Evolutionary conservation across 2,329 filamentous ascomycete species (phyloP), one percentile per base, ranked within the genome.

Genomic region (Fusarium fracticaudum): DNA sequence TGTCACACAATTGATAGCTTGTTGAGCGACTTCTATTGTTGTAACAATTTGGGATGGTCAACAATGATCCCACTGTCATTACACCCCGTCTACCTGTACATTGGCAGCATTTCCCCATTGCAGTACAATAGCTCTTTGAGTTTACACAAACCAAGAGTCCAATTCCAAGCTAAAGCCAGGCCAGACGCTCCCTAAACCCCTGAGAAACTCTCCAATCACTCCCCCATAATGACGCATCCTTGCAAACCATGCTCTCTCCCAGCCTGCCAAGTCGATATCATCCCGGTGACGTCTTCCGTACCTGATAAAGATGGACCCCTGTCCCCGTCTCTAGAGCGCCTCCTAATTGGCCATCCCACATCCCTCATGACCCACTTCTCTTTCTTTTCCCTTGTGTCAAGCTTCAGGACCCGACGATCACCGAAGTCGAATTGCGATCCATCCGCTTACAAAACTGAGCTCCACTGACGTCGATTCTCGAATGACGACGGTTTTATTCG

Each of bases 281-380:
- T 60, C 60, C 62, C 53, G 67, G 74, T 76, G 74, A 76, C 74
- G 74, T 76, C 67, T 66, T 66, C 67, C 54, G 73, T 76, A 64
- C 73, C 71, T 76, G 64, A 54, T 41, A 51, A 60, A 54, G 54
- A 54, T 69, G 69, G 69, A 66, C 69, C 74, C 74, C 72, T 77
- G 72, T 66, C 57, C 67, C 68, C 63, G 54, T 31, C 12, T 3
- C 33, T 38, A 51, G 41, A 44, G 3, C 17, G 24, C n/a, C 59
- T 26, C 37, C 37, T 60, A 18, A 77, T 76, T 76, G 75, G 75
- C 14, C 54, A 59, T 44, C 40, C 33, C 24, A 31, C 53, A 13
- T 59, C 41, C 68, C 63, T 71, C 58, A 54, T 72, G 72, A 60
- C 55, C 72, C 72, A 75, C 72, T 51, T 31, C 26, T 29, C 41